Base-by-base conservation (phyloP, 352 stramenopile genomes). In the Blastocystis sp. region DNA sequence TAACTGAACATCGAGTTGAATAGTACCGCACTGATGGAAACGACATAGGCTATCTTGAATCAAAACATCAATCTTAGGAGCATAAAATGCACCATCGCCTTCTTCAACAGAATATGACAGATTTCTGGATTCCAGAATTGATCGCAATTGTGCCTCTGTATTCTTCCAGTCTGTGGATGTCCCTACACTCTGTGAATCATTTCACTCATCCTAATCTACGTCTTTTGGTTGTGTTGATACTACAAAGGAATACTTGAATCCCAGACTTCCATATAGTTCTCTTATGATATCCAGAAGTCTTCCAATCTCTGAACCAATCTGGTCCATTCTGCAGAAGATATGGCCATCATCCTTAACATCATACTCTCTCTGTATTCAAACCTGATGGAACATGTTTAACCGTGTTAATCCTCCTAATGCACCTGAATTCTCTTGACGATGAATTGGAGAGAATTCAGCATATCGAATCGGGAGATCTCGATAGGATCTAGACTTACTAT, bases 1-100 rank as follows among this genome's bases (percentile, higher is more conserved):
- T 67, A 98, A 90, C 91, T 98, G 95, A 89, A 98, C 98, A 89
- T 98, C 96, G 42, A 98, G 92, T 89, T 98, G 96, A 35, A 98
- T 92, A 19, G 96, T 98, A 39, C 95, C 96, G 90, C 95, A 98
- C 90, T 98, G 96, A 90, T 98, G 95, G 43, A 97, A 91, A 86
- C 96, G 92, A 78, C 98, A 95, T 89, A 98, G 93, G 43, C 94
- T 94, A 91, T 98, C 96, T 39, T 87, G 59, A 46, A 87, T 78
- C 52, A 78, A 29, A 27, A 87, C 98, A 91, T 98, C 96, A 90
- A 98, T 98, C 91, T 98, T 98, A 14, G 96, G 96, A 37, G 95
- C 96, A 91, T 98, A 98, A 90, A 98, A 98, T 43, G 96, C 96
- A 86, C 96, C 96, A 89, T 98, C 96, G 61, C 95, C 96, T 37